Conservation (phyloP, 345 rosid species). For the Eucalyptus marginata region DNA sequence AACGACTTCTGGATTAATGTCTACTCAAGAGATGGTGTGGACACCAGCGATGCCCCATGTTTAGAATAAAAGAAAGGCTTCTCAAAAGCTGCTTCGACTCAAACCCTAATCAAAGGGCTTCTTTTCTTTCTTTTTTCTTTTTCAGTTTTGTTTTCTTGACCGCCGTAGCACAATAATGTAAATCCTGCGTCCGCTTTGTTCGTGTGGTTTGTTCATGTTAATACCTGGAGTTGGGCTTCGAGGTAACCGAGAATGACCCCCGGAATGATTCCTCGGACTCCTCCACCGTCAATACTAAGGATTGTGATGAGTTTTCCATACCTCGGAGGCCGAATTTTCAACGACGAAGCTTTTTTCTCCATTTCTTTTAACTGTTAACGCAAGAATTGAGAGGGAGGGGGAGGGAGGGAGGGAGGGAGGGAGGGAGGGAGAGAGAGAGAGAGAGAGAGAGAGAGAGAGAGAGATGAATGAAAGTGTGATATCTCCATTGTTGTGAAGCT, state of each 20-base stretch:
- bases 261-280: constrained; percentile 54
- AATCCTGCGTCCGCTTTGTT: background rate
- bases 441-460: background rate
- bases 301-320: constrained; percentile 45
- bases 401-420: background rate
- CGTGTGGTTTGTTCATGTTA: background rate
- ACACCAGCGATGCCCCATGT: constrained; percentile 22
- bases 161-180: background rate
- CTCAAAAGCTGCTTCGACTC: background rate
- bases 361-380: background rate
- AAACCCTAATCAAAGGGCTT: background rate
- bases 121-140: background rate
- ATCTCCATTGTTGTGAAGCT: background rate
- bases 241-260: constrained; percentile 52
- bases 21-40: constrained; percentile 37
- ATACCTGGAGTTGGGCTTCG: constrained; percentile 79
- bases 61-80: background rate
- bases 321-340: constrained; percentile 19
- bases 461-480: background rate
- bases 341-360: background rate
- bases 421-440: background rate
- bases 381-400: background rate
- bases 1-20: constrained; percentile 30
- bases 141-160: background rate
- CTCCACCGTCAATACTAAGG: constrained; percentile 78